Evolutionary conservation across 2,329 filamentous ascomycete species (phyloP).

Genomic region (Ustilaginoidea virens): DNA sequence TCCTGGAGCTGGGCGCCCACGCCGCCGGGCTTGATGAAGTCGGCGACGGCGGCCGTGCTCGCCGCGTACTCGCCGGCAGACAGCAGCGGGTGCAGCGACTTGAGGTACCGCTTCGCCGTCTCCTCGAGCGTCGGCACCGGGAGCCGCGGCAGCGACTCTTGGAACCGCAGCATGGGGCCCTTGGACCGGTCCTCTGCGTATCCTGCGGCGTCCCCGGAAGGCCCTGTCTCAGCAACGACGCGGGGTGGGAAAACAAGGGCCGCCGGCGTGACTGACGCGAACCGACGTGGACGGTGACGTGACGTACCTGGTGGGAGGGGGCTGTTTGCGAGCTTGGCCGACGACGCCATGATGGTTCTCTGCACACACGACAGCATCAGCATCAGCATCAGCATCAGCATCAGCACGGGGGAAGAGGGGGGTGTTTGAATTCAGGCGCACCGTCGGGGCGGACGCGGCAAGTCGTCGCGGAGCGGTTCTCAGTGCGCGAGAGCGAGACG

Average conservation of each 20-base stretch:
- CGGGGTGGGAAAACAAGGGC: slow-evolving; percentile 6
- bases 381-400: background rate
- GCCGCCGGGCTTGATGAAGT: slow-evolving; percentile 79
- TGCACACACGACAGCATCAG: slow-evolving; percentile 2
- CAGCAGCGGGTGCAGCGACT: slow-evolving; percentile 62
- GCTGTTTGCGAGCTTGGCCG: slow-evolving; percentile 39
- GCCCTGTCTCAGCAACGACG: background rate
- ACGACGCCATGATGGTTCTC: slow-evolving; percentile 33
- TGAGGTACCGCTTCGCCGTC: slow-evolving; percentile 66
- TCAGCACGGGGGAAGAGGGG: background rate
- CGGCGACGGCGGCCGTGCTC: slow-evolving; percentile 71
- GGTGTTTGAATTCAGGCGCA: slow-evolving; percentile 2
- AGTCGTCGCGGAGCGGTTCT: slow-evolving; percentile 19
- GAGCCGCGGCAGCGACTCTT: slow-evolving; percentile 68
- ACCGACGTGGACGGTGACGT: no score
- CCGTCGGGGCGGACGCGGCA: slow-evolving; percentile 8
- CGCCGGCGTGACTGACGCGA: no score
- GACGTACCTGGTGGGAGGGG: slow-evolving; percentile 37
- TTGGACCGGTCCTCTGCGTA: slow-evolving; percentile 70
- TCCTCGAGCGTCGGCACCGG: slow-evolving; percentile 73
- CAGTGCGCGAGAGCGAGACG: slow-evolving; percentile 16
- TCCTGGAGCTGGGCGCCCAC: slow-evolving; percentile 75
- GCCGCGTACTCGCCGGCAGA: slow-evolving; percentile 50
- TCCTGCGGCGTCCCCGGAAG: slow-evolving; percentile 29
- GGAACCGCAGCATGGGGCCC: slow-evolving; percentile 68